phyloP scores from a whole-genome alignment of 2,329 filamentous ascomycete species.

The Penicillium psychrosexuale region DNA sequence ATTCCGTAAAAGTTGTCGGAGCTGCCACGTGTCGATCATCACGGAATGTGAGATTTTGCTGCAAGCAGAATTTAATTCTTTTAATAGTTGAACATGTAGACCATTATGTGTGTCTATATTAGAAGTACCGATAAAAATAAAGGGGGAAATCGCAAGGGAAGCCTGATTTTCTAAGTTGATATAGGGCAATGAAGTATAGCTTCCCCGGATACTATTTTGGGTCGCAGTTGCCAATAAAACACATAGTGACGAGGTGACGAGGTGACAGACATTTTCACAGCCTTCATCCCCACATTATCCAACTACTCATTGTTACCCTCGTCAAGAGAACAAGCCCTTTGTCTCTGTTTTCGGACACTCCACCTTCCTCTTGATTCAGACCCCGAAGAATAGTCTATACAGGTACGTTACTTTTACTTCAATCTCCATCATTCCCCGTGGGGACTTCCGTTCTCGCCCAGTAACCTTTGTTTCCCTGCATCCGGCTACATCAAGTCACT shows the following conservation, averaged over 20 bases:
- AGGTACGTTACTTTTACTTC: slow-evolving; percentile 7
- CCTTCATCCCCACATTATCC: background rate
- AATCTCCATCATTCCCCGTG: background rate
- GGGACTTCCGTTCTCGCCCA: slow-evolving; percentile 14
- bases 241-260: background rate
- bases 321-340: slow-evolving; percentile 10
- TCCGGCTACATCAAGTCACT: slow-evolving; percentile 26
- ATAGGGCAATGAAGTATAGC: background rate
- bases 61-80: background rate
- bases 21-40: slow-evolving; percentile 6
- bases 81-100: background rate
- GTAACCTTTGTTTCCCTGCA: slow-evolving; percentile 14
- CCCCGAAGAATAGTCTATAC: slow-evolving; percentile 10
- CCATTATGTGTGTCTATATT: background rate
- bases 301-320: background rate
- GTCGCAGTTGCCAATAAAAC: slow-evolving; percentile 1
- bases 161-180: background rate
- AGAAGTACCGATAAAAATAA: background rate
- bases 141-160: background rate
- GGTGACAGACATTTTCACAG: background rate
- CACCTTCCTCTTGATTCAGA: slow-evolving; percentile 2
- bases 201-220: background rate
- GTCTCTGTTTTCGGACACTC: slow-evolving; percentile 21
- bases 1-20: background rate
- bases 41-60: slow-evolving; percentile 2